A percentile compares a stretch with the other conserved stretches of the same genome.
Evolutionary conservation across 2,329 filamentous ascomycete genomes (phyloP).

Genomic region (Ramularia endophylla): DNA sequence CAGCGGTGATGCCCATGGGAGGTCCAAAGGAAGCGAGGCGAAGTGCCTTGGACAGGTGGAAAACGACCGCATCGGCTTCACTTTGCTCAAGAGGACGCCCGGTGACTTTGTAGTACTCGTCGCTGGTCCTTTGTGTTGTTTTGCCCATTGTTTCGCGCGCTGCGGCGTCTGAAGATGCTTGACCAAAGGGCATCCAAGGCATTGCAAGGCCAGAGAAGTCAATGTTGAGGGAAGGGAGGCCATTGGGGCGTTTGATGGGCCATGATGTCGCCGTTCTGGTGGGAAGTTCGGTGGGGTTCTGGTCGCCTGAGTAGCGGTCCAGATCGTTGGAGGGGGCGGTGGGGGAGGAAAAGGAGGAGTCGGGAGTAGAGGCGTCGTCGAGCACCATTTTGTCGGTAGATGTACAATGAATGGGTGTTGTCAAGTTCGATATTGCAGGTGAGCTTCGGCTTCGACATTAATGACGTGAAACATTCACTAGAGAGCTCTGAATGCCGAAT

Average conservation of each 20-base stretch:
- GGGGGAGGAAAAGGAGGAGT: slow-evolving; percentile 28
- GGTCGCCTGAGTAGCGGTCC: slow-evolving; percentile 35
- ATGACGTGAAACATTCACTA: no score
- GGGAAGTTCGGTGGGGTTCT: slow-evolving; percentile 31
- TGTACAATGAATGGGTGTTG: not conserved
- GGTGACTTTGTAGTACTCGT: slow-evolving; percentile 27
- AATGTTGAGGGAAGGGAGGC: slow-evolving; percentile 23
- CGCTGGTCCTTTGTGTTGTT: slow-evolving; percentile 28
- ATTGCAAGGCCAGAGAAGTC: slow-evolving; percentile 35
- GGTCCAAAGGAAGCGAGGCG: slow-evolving; percentile 35
- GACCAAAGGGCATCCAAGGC: slow-evolving; percentile 31
- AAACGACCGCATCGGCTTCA: slow-evolving; percentile 40
- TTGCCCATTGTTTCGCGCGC: slow-evolving; percentile 20
- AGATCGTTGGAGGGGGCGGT: slow-evolving; percentile 29
- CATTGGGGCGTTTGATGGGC: slow-evolving; percentile 7
- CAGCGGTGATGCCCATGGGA: slow-evolving; percentile 30
- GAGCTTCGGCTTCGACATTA: no score
- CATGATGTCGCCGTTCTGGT: slow-evolving; percentile 25
- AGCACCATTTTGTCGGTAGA: slow-evolving; percentile 9
- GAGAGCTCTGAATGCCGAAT: not conserved
- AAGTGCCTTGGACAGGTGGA: slow-evolving; percentile 34
- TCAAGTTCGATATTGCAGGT: no score
- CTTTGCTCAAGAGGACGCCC: slow-evolving; percentile 34
- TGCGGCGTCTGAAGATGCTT: slow-evolving; percentile 22
- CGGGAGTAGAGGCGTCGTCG: slow-evolving; percentile 21